A percentile compares a stretch with the other conserved stretches of the same genome.
These are phyloP conservation scores for Sporothrix brunneoviolacea DNA, from an alignment of 2,329 filamentous ascomycete genomes.

Conservation along the genomic window DNA sequence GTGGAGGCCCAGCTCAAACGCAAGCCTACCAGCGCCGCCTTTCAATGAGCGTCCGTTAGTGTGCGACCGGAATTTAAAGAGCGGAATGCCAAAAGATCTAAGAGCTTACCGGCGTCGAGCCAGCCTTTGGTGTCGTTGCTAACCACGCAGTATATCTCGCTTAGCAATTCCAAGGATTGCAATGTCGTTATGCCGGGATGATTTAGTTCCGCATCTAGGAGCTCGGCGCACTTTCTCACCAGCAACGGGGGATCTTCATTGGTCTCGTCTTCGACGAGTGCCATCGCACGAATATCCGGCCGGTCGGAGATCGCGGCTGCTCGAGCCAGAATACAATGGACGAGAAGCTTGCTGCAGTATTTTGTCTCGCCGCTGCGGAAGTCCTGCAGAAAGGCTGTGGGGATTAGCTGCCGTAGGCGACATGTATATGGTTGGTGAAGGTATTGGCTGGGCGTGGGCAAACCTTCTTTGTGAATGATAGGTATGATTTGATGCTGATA, in stretches of 20 bases:
- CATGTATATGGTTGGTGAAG: too few species aligned
- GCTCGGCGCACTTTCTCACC: not conserved
- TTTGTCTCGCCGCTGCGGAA: conserved; percentile 7
- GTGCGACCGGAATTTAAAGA: not conserved
- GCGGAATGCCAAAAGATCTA: too few species aligned
- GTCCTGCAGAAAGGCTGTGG: conserved; percentile 10
- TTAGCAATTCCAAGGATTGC: conserved; percentile 8
- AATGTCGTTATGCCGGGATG: conserved; percentile 8
- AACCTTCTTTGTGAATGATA: conserved; percentile 8
- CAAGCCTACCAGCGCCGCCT: conserved; percentile 2
- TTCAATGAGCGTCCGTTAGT: not conserved
- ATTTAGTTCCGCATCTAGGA: conserved; percentile 4
- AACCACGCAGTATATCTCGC: conserved; percentile 5
- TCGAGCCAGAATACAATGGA: conserved; percentile 9
- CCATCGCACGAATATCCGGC: conserved; percentile 8
- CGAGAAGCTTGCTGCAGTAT: conserved; percentile 12
- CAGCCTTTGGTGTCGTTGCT: conserved; percentile 11
- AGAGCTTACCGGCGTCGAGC: not conserved
- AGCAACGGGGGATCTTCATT: conserved; percentile 6
- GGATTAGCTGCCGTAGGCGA: not conserved
- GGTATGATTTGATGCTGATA: conserved; percentile 11
- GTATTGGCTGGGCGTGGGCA: too few species aligned
- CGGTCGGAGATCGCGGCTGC: conserved; percentile 7
- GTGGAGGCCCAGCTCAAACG: conserved; percentile 10
- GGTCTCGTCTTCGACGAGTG: conserved; percentile 6